Percentiles rank a stretch among this genome's conserved stretches.
These are phyloP conservation scores for Aegilops umbellulata DNA, from an alignment of 176 grass and related monocot species.

Conservation along the genomic window DNA sequence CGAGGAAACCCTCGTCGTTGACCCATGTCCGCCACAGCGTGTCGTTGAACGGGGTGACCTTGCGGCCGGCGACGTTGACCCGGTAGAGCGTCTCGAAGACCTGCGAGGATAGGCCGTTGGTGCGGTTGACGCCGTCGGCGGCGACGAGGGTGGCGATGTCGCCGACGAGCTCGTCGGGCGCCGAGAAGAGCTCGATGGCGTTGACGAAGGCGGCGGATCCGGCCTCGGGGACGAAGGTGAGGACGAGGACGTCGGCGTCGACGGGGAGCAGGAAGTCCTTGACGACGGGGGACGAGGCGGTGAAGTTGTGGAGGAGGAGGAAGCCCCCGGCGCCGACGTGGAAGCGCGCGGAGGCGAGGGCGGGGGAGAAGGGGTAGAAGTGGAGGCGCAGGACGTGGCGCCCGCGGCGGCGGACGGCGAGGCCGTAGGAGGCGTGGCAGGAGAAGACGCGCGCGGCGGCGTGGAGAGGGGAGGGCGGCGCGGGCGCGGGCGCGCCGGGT, in stretches of 20 bases:
- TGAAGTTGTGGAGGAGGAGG: slow-evolving; percentile 80
- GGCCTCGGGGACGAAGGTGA: slow-evolving; percentile 71
- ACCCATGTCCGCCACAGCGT: slow-evolving; percentile 94
- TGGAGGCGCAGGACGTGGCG: slow-evolving; percentile 85
- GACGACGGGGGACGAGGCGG: slow-evolving; percentile 44
- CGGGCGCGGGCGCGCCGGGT: neutral
- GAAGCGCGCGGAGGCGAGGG: slow-evolving; percentile 71
- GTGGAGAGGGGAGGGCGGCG: slow-evolving; percentile 49
- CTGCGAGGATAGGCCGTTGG: slow-evolving; percentile 59
- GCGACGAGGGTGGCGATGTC: slow-evolving; percentile 59
- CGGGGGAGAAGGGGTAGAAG: slow-evolving; percentile 71
- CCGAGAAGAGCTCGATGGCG: slow-evolving; percentile 86
- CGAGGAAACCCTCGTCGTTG: slow-evolving; percentile 47
- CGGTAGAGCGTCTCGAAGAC: slow-evolving; percentile 75
- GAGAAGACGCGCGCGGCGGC: slow-evolving; percentile 75
- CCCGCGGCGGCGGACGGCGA: slow-evolving; percentile 56
- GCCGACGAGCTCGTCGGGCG: slow-evolving; percentile 68
- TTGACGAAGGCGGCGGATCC: slow-evolving; percentile 75
- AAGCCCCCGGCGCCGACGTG: slow-evolving; percentile 54
- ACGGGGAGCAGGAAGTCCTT: slow-evolving; percentile 84
- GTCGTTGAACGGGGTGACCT: slow-evolving; percentile 94
- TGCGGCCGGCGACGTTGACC: slow-evolving; percentile 73
- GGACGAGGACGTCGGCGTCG: slow-evolving; percentile 49
- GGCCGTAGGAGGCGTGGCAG: slow-evolving; percentile 66
- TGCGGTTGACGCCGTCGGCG: slow-evolving; percentile 10